phyloP scores from a whole-genome alignment of 2,329 filamentous ascomycete genomes.

The Neofusicoccum parvum region DNA sequence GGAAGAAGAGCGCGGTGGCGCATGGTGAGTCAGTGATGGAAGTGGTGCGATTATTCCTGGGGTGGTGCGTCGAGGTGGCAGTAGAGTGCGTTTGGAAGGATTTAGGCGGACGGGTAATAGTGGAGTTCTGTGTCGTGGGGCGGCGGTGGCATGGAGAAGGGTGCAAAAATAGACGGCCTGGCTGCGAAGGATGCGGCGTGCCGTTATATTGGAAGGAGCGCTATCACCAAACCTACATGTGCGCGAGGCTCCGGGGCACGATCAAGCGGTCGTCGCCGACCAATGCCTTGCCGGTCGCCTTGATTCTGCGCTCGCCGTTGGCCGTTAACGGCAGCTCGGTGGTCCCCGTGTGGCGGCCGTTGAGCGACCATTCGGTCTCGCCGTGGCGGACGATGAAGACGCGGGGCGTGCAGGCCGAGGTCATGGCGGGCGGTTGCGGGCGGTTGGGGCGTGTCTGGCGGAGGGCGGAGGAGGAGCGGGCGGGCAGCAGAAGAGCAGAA shows the following conservation, averaged over 20 bases:
- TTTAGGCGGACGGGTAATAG: too few species aligned
- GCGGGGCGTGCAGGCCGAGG: constrained; percentile 45
- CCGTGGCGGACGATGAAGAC: constrained; percentile 72
- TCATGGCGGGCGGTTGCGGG: not conserved
- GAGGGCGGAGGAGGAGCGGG: not conserved
- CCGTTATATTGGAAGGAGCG: not conserved
- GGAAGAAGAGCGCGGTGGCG: not conserved
- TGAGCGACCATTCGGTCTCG: constrained; percentile 93
- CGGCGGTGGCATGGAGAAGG: too few species aligned
- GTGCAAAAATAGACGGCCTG: not conserved
- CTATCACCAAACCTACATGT: constrained; percentile 65
- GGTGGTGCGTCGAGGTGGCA: too few species aligned
- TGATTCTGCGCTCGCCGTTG: constrained; percentile 64
- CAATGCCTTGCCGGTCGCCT: constrained; percentile 74
- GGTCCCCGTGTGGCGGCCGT: constrained; percentile 73
- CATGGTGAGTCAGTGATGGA: not conserved
- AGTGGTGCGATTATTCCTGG: too few species aligned
- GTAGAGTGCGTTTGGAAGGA: too few species aligned
- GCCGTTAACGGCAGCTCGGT: constrained; percentile 85
- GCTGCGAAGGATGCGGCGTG: not conserved
- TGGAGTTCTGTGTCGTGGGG: too few species aligned
- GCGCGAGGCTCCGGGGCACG: constrained; percentile 76
- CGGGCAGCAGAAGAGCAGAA: not conserved
- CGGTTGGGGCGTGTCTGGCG: not conserved
- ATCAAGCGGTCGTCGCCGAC: constrained; percentile 84